Evolutionary conservation across 139 green algal species (phyloP).

Genomic region (Mesostigma viride): DNA sequence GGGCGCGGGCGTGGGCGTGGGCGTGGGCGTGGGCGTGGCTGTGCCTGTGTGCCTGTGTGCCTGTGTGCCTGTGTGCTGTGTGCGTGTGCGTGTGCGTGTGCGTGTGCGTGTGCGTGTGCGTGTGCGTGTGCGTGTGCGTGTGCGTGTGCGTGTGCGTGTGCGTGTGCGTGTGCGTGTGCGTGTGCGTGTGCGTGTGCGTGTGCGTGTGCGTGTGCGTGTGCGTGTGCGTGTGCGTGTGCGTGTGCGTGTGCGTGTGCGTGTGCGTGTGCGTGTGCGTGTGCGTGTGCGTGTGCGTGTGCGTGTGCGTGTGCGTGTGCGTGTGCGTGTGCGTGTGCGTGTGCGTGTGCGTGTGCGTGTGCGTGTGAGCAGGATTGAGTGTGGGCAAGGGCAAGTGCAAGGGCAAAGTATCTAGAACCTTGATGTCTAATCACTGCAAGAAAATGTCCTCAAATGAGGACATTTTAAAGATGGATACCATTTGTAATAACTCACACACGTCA

Average conservation of each 20-base stretch:
- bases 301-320: conserved; percentile 5
- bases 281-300: conserved; percentile 6
- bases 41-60: not conserved
- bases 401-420: too few species aligned
- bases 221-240: conserved; percentile 6
- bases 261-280: conserved; percentile 7
- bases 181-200: conserved; percentile 5
- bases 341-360: conserved; percentile 5
- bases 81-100: conserved; percentile 6
- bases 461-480: too few species aligned
- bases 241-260: conserved; percentile 5
- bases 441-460: too few species aligned
- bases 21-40: too few species aligned
- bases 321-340: conserved; percentile 7
- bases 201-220: conserved; percentile 7
- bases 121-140: conserved; percentile 5
- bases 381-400: too few species aligned
- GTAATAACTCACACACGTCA: too few species aligned
- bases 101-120: conserved; percentile 6
- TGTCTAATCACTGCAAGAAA: too few species aligned
- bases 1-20: not conserved
- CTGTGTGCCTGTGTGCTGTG: too few species aligned
- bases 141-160: conserved; percentile 7
- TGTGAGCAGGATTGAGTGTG: too few species aligned
- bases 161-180: conserved; percentile 6